Conservation (phyloP, 768 basidiomycete genomes). For the Scleroderma bovista region DNA sequence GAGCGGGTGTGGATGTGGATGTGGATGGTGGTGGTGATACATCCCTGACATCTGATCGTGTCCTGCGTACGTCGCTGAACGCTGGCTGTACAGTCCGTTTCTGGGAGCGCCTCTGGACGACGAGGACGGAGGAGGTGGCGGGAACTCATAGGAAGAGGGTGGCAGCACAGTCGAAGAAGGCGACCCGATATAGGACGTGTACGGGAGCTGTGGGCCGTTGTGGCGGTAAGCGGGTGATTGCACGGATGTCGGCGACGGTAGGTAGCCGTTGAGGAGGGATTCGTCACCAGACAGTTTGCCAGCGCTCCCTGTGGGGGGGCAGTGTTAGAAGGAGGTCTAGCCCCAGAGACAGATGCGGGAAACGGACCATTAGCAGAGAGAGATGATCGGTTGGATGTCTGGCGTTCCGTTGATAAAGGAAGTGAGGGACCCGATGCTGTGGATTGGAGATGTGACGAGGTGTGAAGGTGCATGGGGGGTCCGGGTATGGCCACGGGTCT, state of each 20-base stretch:
- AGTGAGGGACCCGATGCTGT: slow-evolving; percentile 20
- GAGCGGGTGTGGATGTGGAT: background rate
- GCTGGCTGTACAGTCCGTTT: slow-evolving; percentile 19
- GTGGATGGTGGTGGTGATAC: background rate
- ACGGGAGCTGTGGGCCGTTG: slow-evolving; percentile 19
- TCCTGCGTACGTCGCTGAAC: slow-evolving; percentile 18
- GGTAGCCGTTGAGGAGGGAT: slow-evolving; percentile 25
- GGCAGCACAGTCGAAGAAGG: slow-evolving; percentile 21
- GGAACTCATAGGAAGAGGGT: slow-evolving; percentile 22
- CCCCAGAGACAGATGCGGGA: slow-evolving; percentile 19
- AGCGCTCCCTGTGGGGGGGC: slow-evolving; percentile 14
- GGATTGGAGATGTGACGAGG: slow-evolving; percentile 21
- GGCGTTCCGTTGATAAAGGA: slow-evolving; percentile 30
- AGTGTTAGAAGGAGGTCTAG: slow-evolving; percentile 22
- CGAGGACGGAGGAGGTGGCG: slow-evolving; percentile 15
- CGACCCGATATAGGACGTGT: slow-evolving; percentile 20
- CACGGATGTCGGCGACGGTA: slow-evolving; percentile 26
- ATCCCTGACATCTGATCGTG: background rate
- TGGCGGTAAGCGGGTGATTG: slow-evolving; percentile 25
- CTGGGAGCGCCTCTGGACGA: slow-evolving; percentile 16
- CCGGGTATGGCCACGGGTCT: slow-evolving; percentile 30
- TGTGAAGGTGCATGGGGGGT: slow-evolving; percentile 27
- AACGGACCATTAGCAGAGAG: slow-evolving; percentile 21
- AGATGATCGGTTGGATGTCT: slow-evolving; percentile 25
- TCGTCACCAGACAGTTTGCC: slow-evolving; percentile 24